Percentiles rank a stretch among this genome's conserved stretches.
phyloP scores from a whole-genome alignment of 805 yeast genomes.

The Pichia cabralensis region DNA sequence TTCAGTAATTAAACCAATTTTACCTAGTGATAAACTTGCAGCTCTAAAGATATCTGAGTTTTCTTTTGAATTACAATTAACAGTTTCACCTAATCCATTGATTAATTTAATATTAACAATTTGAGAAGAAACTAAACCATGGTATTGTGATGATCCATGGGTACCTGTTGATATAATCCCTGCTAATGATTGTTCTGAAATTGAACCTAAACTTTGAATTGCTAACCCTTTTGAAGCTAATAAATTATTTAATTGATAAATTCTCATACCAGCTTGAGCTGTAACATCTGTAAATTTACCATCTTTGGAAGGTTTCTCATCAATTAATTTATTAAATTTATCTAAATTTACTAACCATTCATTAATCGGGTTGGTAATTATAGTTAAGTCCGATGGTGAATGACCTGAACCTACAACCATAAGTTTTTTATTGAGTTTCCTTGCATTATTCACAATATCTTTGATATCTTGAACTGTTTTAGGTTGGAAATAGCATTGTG shows the following conservation, averaged over 20 bases:
- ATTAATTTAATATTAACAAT: constrained; percentile 69
- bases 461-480: constrained; percentile 54
- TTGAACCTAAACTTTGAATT: constrained; percentile 86
- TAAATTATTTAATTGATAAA: constrained; percentile 61
- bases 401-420: constrained; percentile 91
- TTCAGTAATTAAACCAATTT: constrained; percentile 79
- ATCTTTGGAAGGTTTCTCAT: constrained; percentile 37
- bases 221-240: constrained; percentile 61
- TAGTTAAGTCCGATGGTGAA: constrained; percentile 85
- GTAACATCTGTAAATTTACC: constrained; percentile 77
- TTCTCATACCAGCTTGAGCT: constrained; percentile 87
- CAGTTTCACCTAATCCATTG: constrained; percentile 63
- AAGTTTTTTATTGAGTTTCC: constrained; percentile 47
- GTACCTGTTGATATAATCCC: constrained; percentile 97
- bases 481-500: constrained; percentile 77
- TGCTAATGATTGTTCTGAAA: constrained; percentile 85
- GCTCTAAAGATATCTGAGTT: constrained; percentile 67
- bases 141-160: constrained; percentile 90
- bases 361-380: constrained; percentile 40
- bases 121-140: constrained; percentile 84
- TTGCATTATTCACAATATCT: constrained; percentile 58
- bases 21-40: constrained; percentile 77
- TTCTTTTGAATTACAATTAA: constrained; percentile 56
- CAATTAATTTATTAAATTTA: constrained; percentile 45
- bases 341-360: constrained; percentile 89